Evolutionary conservation across 192 early-diverging fungal species (phyloP), one percentile per base, ranked within the genome.

Genomic region (Backusella parvicylindrica): DNA sequence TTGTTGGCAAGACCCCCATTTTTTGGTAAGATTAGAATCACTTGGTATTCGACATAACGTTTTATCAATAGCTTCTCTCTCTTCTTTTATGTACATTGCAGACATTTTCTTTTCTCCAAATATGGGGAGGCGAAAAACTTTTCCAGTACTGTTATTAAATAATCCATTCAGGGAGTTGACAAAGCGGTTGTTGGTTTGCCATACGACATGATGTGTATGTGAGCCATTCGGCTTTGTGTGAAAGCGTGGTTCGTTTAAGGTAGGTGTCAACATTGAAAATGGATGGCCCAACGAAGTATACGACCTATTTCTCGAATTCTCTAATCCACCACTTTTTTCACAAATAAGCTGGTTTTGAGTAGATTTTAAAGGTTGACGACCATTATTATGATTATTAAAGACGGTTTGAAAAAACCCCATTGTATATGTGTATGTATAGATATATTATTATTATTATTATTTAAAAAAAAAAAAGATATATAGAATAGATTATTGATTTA

Each of bases 1-100:
- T 73, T 84, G 78, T 36, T 84, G 83, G 26, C 77, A 75, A 53
- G 75, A 77, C n/a, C 83, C 83, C 67, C 78, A 84, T 53, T 84
- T 84, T 77, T 79, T 72, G 12, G 72, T 71, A 18, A 84, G 38
- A 11, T 64, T 77, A 0, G 63, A 40, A 53, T 77, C 72, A 12
- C 75, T 77, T 23, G 74, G 18, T 35, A 37, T 77, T 11, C 73
- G 56, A 26, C 18, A 21, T 2, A 74, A 23, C 9, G 63, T 81
- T 7, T 64, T 72, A 30, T 81, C 76, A 36, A 73, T 56, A 26
- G 37, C 68, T 9, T 38, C 68, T 49, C 73, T 38, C 64, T 74
- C 72, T 40, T 69, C 47, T 9, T 74, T 47, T 26, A 71, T 15
- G n/a, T 36, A 65, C 32, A 16, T 47, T 15, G 47, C 63, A 15